Base-by-base conservation (phyloP, 306 rosid genomes). In the Clitoria ternatea region DNA sequence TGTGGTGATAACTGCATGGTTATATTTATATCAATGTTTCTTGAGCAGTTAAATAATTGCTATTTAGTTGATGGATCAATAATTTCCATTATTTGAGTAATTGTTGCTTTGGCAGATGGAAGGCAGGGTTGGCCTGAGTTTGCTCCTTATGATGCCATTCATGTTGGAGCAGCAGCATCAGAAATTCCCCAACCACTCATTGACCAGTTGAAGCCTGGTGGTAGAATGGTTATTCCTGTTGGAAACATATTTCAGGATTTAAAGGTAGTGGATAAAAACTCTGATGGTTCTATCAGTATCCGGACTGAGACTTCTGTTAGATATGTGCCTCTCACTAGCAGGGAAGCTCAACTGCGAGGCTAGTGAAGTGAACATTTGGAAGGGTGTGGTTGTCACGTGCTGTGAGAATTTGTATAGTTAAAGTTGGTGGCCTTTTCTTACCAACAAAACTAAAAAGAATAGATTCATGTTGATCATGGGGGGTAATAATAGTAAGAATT, bases 181-280 rank as follows among this genome's bases (percentile, higher is more conserved):
- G 96, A 95, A 84, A 91, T 95, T 59, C 99, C 97, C 1, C 88
- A 84, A 47, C 73, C 87, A 53, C 97, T 95, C 18, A 73, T 88
- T 7, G 93, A 95, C 6, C 99, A 95, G 77, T 74, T 95, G 87
- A 95, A 87, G 86, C 89, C 89, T 1, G 99, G 99, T 42, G 99
- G 99, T 33, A 82, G 97, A 81, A 82, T 95, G 93, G 96, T 95
- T 73, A 95, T 91, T 71, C 97, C 99, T 4, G 99, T 95, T 24
- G 99, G 99, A 45, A 85, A 76, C 75, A 30, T 81, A 17, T 83
- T 70, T 75, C 99, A 95, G 83, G 97, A 91, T 77, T 83, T 91
- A 22, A 69, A 86, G 86, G 96, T 95, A 10, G 96, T 89, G 66
- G 97, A 95, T 77, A 95, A 95, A 85, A 86, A 78, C 48, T 24